phyloP scores from a whole-genome alignment of 2,329 filamentous ascomycete genomes.

The Myriosclerotinia duriaeana region DNA sequence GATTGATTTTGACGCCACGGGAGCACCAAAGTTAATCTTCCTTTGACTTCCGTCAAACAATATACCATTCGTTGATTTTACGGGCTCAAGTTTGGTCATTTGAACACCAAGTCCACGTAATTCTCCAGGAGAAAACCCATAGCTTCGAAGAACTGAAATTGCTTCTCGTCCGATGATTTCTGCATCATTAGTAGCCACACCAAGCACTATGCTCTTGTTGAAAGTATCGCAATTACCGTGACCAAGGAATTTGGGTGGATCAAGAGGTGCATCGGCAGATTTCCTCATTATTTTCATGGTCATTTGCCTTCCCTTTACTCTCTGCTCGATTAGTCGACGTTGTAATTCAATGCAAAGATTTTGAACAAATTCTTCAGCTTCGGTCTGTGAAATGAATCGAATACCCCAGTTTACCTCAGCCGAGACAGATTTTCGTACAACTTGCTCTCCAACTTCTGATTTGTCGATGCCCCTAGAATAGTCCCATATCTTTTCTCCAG shows the following conservation, averaged over 20 bases:
- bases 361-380: conserved; percentile 87
- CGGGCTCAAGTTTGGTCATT: conserved; percentile 84
- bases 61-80: conserved; percentile 58
- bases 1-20: conserved; percentile 43
- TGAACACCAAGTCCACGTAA: conserved; percentile 90
- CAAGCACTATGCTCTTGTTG: conserved; percentile 82
- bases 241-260: conserved; percentile 89
- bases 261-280: conserved; percentile 79
- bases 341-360: conserved; percentile 85
- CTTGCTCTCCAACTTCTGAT: conserved; percentile 81
- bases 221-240: conserved; percentile 94
- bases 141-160: conserved; percentile 77
- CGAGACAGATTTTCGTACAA: conserved; percentile 87
- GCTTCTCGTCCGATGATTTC: conserved; percentile 76
- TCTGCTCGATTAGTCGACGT: conserved; percentile 74
- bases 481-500: conserved; percentile 84
- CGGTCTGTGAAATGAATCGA: conserved; percentile 84
- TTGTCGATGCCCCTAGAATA: conserved; percentile 87
- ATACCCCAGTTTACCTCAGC: conserved; percentile 99
- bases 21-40: conserved; percentile 68
- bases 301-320: conserved; percentile 82
- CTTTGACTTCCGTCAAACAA: conserved; percentile 73
- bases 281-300: conserved; percentile 95
- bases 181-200: conserved; percentile 76
- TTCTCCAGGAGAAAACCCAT: conserved; percentile 84